phyloP scores from a whole-genome alignment of 2,329 filamentous ascomycete species.

The Westerdykella ornata region DNA sequence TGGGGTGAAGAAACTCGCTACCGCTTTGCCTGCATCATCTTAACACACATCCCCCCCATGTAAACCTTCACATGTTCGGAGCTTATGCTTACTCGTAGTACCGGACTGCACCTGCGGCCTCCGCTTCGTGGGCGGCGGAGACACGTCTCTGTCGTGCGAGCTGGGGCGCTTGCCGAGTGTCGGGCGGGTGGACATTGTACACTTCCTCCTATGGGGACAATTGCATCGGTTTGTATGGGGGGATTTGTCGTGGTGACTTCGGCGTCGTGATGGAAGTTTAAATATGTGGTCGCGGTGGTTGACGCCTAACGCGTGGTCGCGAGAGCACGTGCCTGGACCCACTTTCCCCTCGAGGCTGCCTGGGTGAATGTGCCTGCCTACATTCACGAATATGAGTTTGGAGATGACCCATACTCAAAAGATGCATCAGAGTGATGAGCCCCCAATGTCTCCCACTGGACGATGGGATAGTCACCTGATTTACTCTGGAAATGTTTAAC shows the following conservation, averaged over 20 bases:
- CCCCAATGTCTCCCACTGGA: too few relatives aligned
- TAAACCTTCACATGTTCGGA: neutral
- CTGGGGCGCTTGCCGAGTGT: slow-evolving; percentile 31
- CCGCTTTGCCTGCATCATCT: slow-evolving; percentile 51
- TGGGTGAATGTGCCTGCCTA: too few relatives aligned
- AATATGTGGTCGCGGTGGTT: neutral
- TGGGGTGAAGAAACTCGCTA: slow-evolving; percentile 84
- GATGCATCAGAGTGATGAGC: too few relatives aligned
- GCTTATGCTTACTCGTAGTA: slow-evolving; percentile 44
- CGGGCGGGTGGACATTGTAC: slow-evolving; percentile 17
- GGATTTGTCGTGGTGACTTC: slow-evolving; percentile 1
- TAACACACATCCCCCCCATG: too few relatives aligned
- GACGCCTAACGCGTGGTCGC: slow-evolving; percentile 19
- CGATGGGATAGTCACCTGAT: too few relatives aligned
- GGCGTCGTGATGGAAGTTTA: too few relatives aligned
- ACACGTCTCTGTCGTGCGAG: slow-evolving; percentile 43
- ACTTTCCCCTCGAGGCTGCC: too few relatives aligned
- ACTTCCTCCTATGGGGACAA: too few relatives aligned
- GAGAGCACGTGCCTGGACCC: slow-evolving; percentile 24
- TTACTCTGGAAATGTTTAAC: too few relatives aligned
- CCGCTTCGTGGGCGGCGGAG: slow-evolving; percentile 52
- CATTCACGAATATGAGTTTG: too few relatives aligned
- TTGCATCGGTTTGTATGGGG: neutral
- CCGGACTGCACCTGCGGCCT: slow-evolving; percentile 44
- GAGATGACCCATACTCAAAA: too few relatives aligned